A percentile compares a stretch with the other conserved stretches of the same genome.
Evolutionary conservation across 2,329 filamentous ascomycete genomes (phyloP).

Genomic region (Ophiostoma sp.): DNA sequence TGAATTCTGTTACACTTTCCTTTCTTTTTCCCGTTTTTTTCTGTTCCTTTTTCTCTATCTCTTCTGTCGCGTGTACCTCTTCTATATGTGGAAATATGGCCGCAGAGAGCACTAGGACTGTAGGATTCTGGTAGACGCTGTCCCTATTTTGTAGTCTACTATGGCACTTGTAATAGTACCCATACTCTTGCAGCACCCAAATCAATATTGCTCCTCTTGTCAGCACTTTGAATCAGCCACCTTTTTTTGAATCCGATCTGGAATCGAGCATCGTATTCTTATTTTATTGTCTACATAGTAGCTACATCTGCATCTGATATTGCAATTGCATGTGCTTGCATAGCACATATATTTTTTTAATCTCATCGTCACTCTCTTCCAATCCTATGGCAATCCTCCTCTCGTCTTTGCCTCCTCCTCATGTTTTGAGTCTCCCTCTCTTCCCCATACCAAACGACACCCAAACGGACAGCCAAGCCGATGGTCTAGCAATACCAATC

Average conservation of each 20-base stretch:
- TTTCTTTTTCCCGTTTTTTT: background rate
- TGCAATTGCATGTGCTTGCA: background rate
- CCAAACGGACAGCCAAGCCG: constrained; percentile 3
- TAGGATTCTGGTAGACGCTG: background rate
- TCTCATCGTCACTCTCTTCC: background rate
- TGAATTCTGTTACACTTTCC: background rate
- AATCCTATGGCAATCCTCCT: background rate
- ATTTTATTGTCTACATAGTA: background rate
- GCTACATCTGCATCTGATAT: no score
- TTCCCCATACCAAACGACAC: constrained; percentile 2
- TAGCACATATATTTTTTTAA: background rate
- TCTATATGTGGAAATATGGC: background rate
- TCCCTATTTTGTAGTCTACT: background rate
- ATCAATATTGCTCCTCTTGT: background rate
- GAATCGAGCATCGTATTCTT: background rate
- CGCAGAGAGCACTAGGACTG: background rate
- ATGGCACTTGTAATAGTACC: background rate
- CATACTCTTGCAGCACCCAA: no score
- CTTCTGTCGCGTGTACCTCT: background rate
- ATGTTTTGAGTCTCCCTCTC: background rate
- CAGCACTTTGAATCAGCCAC: constrained; percentile 3
- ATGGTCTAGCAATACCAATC: background rate
- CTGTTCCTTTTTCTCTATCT: background rate
- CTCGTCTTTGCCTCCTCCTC: background rate
- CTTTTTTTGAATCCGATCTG: background rate